Evolutionary conservation across 495 filamentous ascomycete genomes (phyloP).

Genomic region (Penicillium tannophilum): DNA sequence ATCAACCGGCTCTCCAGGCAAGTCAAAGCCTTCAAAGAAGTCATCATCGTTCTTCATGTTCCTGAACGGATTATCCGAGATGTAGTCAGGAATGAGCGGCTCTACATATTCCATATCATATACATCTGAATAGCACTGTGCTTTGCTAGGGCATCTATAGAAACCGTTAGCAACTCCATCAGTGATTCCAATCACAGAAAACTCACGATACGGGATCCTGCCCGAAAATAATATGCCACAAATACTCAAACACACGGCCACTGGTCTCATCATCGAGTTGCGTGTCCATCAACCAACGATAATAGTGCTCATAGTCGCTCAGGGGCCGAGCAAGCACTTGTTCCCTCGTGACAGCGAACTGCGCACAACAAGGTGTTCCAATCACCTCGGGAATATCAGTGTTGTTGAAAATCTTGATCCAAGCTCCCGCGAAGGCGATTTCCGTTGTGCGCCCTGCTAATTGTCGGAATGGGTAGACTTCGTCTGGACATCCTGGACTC

Average conservation of each 20-base stretch:
- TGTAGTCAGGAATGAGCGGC: slow-evolving; percentile 4
- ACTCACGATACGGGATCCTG: slow-evolving; percentile 42
- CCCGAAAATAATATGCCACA: slow-evolving; percentile 70
- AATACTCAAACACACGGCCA: slow-evolving; percentile 69
- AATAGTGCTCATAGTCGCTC: slow-evolving; percentile 56
- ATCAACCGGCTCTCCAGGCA: not conserved
- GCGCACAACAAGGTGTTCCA: slow-evolving; percentile 63
- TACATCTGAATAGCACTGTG: slow-evolving; percentile 35
- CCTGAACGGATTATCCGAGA: not conserved
- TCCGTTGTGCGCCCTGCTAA: slow-evolving; percentile 24
- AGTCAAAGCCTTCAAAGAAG: slow-evolving; percentile 2
- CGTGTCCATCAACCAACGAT: slow-evolving; percentile 64
- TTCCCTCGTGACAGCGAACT: slow-evolving; percentile 65
- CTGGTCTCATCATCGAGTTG: slow-evolving; percentile 56
- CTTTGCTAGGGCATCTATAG: slow-evolving; percentile 34
- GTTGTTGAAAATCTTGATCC: slow-evolving; percentile 49
- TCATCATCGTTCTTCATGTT: slow-evolving; percentile 4
- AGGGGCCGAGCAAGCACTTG: slow-evolving; percentile 49
- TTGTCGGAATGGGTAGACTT: slow-evolving; percentile 40
- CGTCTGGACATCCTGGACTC: slow-evolving; percentile 48
- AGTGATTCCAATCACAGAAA: not conserved
- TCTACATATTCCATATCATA: slow-evolving; percentile 28
- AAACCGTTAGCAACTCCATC: slow-evolving; percentile 13
- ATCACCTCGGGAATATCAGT: slow-evolving; percentile 48
- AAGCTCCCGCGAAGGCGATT: slow-evolving; percentile 35